A percentile compares a stretch with the other conserved stretches of the same genome.
Evolutionary conservation across 352 stramenopile species (phyloP).

Genomic region (Pythium dissotocum): DNA sequence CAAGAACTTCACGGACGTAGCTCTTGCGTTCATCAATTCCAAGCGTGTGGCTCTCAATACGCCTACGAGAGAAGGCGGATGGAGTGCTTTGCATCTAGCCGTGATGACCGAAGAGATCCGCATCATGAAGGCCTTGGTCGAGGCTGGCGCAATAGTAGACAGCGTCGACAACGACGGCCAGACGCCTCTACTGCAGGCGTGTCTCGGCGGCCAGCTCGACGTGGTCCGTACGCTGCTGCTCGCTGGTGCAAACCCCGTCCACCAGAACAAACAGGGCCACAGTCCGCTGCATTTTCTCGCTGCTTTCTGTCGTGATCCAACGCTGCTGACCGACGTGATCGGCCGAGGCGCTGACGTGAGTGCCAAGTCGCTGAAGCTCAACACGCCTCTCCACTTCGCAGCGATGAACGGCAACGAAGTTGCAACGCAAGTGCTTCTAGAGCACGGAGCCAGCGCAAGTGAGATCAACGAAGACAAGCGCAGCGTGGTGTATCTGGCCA

Average conservation of each 20-base stretch:
- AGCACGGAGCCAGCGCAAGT: conserved; percentile 57
- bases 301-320: conserved; percentile 56
- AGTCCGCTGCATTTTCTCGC: conserved; percentile 65
- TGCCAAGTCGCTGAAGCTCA: conserved; percentile 70
- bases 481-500: conserved; percentile 71
- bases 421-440: conserved; percentile 53
- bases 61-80: conserved; percentile 44
- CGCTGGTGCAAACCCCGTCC: conserved; percentile 49
- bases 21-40: conserved; percentile 38
- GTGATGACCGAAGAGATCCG: conserved; percentile 57
- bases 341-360: conserved; percentile 57
- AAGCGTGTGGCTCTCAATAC: conserved; percentile 52
- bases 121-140: conserved; percentile 47
- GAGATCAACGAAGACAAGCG: conserved; percentile 77
- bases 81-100: conserved; percentile 63
- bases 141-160: conserved; percentile 53
- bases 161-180: conserved; percentile 61
- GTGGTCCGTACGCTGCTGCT: conserved; percentile 50
- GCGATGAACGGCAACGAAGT: conserved; percentile 80
- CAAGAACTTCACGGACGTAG: conserved; percentile 58
- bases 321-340: conserved; percentile 52
- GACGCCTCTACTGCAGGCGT: conserved; percentile 59
- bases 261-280: conserved; percentile 73
- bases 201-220: conserved; percentile 50
- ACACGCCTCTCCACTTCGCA: conserved; percentile 75